These are phyloP conservation scores for Kwoniella europaea DNA, from an alignment of 768 basidiomycete genomes.

Conservation along the genomic window DNA sequence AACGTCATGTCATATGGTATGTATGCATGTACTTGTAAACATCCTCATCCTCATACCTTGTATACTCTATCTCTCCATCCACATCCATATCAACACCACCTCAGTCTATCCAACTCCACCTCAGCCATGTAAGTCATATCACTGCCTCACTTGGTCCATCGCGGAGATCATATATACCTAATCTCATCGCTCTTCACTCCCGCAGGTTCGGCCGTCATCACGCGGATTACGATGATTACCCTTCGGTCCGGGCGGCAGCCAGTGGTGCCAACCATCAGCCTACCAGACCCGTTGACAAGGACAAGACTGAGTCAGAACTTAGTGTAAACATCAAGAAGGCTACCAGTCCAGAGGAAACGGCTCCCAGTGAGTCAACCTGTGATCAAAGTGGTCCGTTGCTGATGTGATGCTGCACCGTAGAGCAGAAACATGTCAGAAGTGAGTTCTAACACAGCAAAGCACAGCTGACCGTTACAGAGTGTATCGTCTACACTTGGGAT, in stretches of 20 bases:
- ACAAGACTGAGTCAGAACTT: slow-evolving; percentile 93
- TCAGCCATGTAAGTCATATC: neutral
- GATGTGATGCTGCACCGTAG: slow-evolving; percentile 26
- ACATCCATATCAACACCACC: no score
- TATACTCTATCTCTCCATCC: no score
- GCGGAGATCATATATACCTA: neutral
- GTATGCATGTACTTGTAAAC: neutral
- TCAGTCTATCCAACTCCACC: neutral
- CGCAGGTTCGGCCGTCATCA: slow-evolving; percentile 41
- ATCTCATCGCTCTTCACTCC: neutral
- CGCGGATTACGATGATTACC: slow-evolving; percentile 54
- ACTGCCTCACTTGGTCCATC: no score
- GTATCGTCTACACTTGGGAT: slow-evolving; percentile 99
- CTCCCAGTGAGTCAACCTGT: slow-evolving; percentile 66
- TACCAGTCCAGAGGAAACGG: slow-evolving; percentile 89
- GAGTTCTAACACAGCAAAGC: slow-evolving; percentile 27
- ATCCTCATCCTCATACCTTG: no score
- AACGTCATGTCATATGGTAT: slow-evolving; percentile 1
- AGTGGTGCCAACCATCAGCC: slow-evolving; percentile 70
- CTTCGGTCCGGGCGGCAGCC: slow-evolving; percentile 62
- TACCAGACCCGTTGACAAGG: slow-evolving; percentile 96
- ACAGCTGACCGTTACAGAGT: slow-evolving; percentile 66
- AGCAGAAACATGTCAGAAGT: slow-evolving; percentile 99
- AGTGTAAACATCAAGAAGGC: slow-evolving; percentile 98
- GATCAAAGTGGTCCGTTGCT: neutral